Evolutionary conservation across 495 filamentous ascomycete genomes (phyloP).

Genomic region (Hyaloscypha finlandica): DNA sequence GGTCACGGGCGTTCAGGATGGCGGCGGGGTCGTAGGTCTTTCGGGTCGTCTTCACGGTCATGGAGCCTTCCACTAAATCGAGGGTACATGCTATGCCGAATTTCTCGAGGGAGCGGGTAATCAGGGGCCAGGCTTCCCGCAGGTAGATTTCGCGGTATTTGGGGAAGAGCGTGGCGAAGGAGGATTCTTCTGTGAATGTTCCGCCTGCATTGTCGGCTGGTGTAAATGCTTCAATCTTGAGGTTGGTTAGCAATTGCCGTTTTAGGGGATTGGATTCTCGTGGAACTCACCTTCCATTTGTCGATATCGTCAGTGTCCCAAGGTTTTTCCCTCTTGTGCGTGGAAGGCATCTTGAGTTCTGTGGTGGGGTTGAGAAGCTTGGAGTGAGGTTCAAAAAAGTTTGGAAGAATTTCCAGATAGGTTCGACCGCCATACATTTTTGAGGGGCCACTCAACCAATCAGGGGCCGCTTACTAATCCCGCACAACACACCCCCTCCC

Average conservation of each 20-base stretch:
- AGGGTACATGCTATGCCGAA: conserved; percentile 82
- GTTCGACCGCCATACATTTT: background rate
- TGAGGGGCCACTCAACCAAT: background rate
- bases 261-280: conserved; percentile 9
- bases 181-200: conserved; percentile 88
- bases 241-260: conserved; percentile 6
- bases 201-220: conserved; percentile 83
- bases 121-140: conserved; percentile 83
- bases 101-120: conserved; percentile 80
- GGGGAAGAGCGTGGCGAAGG: conserved; percentile 89
- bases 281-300: conserved; percentile 77
- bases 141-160: conserved; percentile 97
- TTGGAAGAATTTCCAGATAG: conserved; percentile 10
- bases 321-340: conserved; percentile 90
- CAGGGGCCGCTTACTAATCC: background rate
- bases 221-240: conserved; percentile 76
- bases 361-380: conserved; percentile 20
- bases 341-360: conserved; percentile 74
- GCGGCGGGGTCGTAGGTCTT: conserved; percentile 94
- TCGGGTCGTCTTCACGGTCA: conserved; percentile 92
- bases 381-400: conserved; percentile 25
- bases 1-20: conserved; percentile 90
- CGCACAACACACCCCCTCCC: background rate
- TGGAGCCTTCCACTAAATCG: conserved; percentile 92
- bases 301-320: conserved; percentile 99